Evolutionary conservation across 106 monocot genomes (phyloP).

Genomic region (Apostasia shenzhenica): DNA sequence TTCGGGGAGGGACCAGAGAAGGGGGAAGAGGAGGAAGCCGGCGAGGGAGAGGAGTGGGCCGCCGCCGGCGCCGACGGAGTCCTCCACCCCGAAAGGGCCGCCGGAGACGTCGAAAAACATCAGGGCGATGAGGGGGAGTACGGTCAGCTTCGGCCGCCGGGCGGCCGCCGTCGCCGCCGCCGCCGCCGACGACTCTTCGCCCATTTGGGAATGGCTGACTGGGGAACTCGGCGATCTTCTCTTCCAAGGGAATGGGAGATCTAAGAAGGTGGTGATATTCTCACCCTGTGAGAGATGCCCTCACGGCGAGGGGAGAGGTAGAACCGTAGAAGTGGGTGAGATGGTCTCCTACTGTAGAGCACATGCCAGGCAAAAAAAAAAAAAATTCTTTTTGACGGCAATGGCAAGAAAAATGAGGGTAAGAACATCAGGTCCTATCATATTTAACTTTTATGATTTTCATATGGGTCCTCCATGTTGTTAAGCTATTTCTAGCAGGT

Average conservation of each 20-base stretch:
- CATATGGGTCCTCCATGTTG: too few species aligned
- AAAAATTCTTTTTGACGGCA: too few species aligned
- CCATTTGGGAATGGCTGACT: not conserved
- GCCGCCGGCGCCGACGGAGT: constrained; percentile 67
- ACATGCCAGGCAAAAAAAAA: not conserved
- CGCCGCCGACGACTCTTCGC: not conserved
- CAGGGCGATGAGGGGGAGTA: constrained; percentile 74
- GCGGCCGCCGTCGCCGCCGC: not conserved
- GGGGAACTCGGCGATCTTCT: too few species aligned
- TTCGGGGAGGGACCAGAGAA: constrained; percentile 84
- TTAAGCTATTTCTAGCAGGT: too few species aligned
- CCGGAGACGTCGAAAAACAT: constrained; percentile 95
- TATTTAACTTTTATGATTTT: too few species aligned
- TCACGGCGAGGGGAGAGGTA: not conserved
- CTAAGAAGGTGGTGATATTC: not conserved
- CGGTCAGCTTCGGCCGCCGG: constrained; percentile 28
- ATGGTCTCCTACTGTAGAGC: not conserved
- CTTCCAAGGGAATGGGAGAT: not conserved
- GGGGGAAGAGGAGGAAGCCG: constrained; percentile 73
- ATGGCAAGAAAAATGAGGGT: too few species aligned
- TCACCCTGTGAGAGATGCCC: not conserved
- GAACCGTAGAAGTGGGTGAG: not conserved
- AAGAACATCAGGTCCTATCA: too few species aligned
- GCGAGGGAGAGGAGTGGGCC: constrained; percentile 68
- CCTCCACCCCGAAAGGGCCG: constrained; percentile 86